Conservation (phyloP, 768 basidiomycete genomes). For the Russula virescens region DNA sequence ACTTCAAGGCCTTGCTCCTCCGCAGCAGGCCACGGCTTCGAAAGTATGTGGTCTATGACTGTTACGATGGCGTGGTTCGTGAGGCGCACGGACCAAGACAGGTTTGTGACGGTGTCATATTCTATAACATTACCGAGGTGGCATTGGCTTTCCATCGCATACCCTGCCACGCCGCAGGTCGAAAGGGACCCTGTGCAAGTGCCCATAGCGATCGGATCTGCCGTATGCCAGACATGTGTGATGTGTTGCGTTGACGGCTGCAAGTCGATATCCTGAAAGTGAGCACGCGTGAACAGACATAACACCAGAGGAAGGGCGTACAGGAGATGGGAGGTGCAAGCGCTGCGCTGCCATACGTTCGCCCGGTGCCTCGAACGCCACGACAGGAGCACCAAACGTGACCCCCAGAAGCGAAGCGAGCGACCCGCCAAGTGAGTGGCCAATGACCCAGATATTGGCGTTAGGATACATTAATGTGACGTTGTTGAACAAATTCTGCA, state of each 20-base stretch:
- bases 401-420: constrained; percentile 81
- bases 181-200: constrained; percentile 73
- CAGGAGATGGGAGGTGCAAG: constrained; percentile 83
- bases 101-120: constrained; percentile 86
- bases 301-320: constrained; percentile 33
- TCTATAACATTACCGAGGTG: constrained; percentile 63
- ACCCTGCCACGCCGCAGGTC: constrained; percentile 79
- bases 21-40: constrained; percentile 63
- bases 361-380: constrained; percentile 82
- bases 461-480: constrained; percentile 86
- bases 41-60: constrained; percentile 70
- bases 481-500: constrained; percentile 89
- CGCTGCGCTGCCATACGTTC: constrained; percentile 57
- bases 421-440: constrained; percentile 81
- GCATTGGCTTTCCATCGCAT: constrained; percentile 70
- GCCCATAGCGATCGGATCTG: constrained; percentile 89
- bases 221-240: constrained; percentile 89
- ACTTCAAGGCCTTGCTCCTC: constrained; percentile 58
- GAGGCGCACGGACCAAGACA: constrained; percentile 80
- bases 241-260: constrained; percentile 70
- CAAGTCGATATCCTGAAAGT: not conserved
- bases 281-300: not conserved
- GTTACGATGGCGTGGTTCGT: constrained; percentile 74
- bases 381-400: constrained; percentile 87
- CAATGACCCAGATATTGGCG: constrained; percentile 84